Conservation (phyloP, 176 grass and related monocot species). For the Themeda triandra region DNA sequence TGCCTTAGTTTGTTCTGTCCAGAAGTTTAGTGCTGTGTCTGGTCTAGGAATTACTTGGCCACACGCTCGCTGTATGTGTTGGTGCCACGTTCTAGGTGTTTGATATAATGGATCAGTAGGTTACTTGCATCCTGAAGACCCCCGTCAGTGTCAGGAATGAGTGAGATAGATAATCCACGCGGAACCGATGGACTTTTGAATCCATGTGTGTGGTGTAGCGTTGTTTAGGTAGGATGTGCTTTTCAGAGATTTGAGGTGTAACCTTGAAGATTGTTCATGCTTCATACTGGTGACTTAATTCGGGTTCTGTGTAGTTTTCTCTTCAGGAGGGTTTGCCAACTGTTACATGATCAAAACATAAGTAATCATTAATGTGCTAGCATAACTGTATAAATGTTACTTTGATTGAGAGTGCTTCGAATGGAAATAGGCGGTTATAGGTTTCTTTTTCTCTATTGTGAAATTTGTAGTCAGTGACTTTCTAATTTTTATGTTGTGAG, state of each 20-base stretch:
- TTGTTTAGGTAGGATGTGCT: constrained; percentile 30
- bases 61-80: background rate
- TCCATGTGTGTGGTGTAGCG: background rate
- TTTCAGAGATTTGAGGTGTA: background rate
- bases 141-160: background rate
- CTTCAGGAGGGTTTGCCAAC: background rate
- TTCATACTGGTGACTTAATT: background rate
- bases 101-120: background rate
- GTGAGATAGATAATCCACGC: background rate
- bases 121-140: background rate
- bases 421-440: background rate
- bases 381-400: background rate
- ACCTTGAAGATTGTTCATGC: background rate
- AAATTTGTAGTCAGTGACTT: background rate
- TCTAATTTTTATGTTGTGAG: background rate
- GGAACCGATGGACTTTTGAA: background rate
- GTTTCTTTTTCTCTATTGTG: background rate
- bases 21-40: background rate
- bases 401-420: background rate
- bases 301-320: background rate
- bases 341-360: background rate
- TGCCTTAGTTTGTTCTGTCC: background rate
- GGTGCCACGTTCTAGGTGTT: background rate
- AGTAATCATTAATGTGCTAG: background rate
- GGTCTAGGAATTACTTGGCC: background rate